Evolutionary conservation across 1,284 basidiomycete genomes (phyloP).

Genomic region (Cutaneotrichosporon dermatis): DNA sequence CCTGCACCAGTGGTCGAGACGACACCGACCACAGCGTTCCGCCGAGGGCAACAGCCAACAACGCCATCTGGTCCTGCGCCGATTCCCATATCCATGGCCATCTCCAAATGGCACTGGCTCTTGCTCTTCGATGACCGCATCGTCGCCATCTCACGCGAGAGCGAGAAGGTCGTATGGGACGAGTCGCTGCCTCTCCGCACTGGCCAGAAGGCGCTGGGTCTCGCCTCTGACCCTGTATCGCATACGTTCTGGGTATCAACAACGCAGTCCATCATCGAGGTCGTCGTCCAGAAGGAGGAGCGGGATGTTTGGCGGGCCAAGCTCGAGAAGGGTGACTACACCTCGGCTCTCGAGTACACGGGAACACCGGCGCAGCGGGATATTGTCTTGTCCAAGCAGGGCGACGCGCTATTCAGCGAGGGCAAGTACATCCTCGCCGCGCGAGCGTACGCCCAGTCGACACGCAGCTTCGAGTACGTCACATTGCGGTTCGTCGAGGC

Average conservation of each 20-base stretch:
- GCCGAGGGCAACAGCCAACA: conserved; percentile 11
- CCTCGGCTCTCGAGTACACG: conserved; percentile 71
- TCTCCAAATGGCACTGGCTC: conserved; percentile 91
- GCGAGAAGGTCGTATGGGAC: conserved; percentile 78
- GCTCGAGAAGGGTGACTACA: conserved; percentile 71
- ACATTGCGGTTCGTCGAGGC: conserved; percentile 83
- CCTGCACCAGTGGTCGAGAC: conserved; percentile 57
- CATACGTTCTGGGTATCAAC: conserved; percentile 95
- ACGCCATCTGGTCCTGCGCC: conserved; percentile 52
- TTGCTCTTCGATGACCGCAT: conserved; percentile 78
- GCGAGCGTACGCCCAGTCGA: conserved; percentile 83
- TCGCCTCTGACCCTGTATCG: conserved; percentile 76
- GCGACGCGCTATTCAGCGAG: conserved; percentile 73
- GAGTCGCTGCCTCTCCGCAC: conserved; percentile 69
- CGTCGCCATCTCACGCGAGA: conserved; percentile 70
- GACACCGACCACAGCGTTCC: conserved; percentile 46
- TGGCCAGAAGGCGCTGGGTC: conserved; percentile 65
- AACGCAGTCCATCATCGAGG: conserved; percentile 80
- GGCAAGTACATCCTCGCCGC: conserved; percentile 86
- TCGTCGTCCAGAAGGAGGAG: conserved; percentile 81
- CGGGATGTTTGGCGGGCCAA: conserved; percentile 93
- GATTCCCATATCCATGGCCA: conserved; percentile 60
- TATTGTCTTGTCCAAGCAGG: conserved; percentile 76
- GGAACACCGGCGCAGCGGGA: conserved; percentile 82
- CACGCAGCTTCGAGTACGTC: conserved; percentile 87